Evolutionary conservation across 768 basidiomycete species (phyloP).

Genomic region (Leccinum broughii): DNA sequence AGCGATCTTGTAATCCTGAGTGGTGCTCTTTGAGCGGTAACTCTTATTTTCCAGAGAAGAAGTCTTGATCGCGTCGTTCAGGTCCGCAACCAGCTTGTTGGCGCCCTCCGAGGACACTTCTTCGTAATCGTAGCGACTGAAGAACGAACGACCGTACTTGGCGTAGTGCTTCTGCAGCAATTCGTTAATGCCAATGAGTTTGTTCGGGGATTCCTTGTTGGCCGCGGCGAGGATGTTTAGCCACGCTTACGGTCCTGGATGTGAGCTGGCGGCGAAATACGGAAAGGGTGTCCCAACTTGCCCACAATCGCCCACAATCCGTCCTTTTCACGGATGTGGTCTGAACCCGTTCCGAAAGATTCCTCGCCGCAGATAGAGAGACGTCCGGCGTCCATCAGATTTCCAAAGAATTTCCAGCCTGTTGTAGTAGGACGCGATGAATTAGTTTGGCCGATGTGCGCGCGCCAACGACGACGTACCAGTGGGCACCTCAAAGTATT

Average conservation of each 20-base stretch:
- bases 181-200: conserved; percentile 88
- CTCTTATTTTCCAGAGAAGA: conserved; percentile 67
- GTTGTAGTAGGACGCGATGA: conserved; percentile 4
- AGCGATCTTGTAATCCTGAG: conserved; percentile 73
- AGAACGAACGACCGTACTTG: conserved; percentile 95
- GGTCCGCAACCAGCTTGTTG: conserved; percentile 74
- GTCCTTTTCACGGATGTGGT: conserved; percentile 99
- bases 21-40: conserved; percentile 66
- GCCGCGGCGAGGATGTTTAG: conserved; percentile 94
- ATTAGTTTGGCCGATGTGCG: background rate
- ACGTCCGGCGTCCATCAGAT: conserved; percentile 97
- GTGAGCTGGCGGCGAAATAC: conserved; percentile 10
- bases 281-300: conserved; percentile 38
- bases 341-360: conserved; percentile 99
- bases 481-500: conserved; percentile 96
- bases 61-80: conserved; percentile 70
- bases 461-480: conserved; percentile 48
- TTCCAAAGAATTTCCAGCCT: conserved; percentile 99
- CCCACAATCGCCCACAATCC: conserved; percentile 97
- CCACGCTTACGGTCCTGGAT: conserved; percentile 65
- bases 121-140: conserved; percentile 99
- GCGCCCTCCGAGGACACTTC: conserved; percentile 93
- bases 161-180: conserved; percentile 85
- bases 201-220: conserved; percentile 70
- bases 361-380: conserved; percentile 99